These are phyloP conservation scores for Cercospora zeina DNA, from an alignment of 2,329 filamentous ascomycete species.

Conservation along the genomic window DNA sequence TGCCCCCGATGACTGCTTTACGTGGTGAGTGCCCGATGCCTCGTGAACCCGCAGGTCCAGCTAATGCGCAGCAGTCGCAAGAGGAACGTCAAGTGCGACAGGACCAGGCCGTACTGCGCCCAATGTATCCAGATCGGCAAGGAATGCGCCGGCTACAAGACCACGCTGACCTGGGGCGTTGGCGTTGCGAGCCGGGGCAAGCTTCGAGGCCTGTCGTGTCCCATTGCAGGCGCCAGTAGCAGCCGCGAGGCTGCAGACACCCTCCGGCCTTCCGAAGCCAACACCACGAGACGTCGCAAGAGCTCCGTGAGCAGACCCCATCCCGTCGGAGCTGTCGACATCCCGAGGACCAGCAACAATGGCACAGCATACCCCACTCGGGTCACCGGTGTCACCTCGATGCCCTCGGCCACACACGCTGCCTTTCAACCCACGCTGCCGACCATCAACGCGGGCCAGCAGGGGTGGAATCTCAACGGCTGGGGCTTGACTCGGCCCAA, in stretches of 20 bases:
- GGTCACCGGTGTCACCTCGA: slow-evolving; percentile 12
- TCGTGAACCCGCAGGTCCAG: too few relatives aligned
- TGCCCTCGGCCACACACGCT: slow-evolving; percentile 19
- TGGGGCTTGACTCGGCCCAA: slow-evolving; percentile 40
- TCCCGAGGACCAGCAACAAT: background rate
- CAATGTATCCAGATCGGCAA: slow-evolving; percentile 89
- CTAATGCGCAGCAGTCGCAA: slow-evolving; percentile 58
- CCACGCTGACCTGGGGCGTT: slow-evolving; percentile 92
- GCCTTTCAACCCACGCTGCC: slow-evolving; percentile 25
- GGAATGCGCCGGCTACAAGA: slow-evolving; percentile 95
- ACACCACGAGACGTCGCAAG: slow-evolving; percentile 24
- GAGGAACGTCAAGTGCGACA: slow-evolving; percentile 81
- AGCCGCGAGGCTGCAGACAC: slow-evolving; percentile 23
- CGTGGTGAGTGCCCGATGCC: slow-evolving; percentile 49
- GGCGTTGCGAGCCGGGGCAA: slow-evolving; percentile 95
- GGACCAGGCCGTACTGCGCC: slow-evolving; percentile 88
- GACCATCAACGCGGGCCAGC: slow-evolving; percentile 24
- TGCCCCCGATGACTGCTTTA: slow-evolving; percentile 92
- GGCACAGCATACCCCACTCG: background rate
- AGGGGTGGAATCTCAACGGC: slow-evolving; percentile 43
- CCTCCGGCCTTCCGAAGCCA: slow-evolving; percentile 18
- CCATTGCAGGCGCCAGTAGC: slow-evolving; percentile 53
- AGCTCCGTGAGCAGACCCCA: slow-evolving; percentile 21
- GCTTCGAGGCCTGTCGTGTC: slow-evolving; percentile 80
- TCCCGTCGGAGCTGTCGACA: slow-evolving; percentile 4